Percentiles rank a stretch among this genome's conserved stretches.
These are phyloP conservation scores for Emmonsia crescens DNA, from an alignment of 2,329 filamentous ascomycete genomes.

Conservation along the genomic window DNA sequence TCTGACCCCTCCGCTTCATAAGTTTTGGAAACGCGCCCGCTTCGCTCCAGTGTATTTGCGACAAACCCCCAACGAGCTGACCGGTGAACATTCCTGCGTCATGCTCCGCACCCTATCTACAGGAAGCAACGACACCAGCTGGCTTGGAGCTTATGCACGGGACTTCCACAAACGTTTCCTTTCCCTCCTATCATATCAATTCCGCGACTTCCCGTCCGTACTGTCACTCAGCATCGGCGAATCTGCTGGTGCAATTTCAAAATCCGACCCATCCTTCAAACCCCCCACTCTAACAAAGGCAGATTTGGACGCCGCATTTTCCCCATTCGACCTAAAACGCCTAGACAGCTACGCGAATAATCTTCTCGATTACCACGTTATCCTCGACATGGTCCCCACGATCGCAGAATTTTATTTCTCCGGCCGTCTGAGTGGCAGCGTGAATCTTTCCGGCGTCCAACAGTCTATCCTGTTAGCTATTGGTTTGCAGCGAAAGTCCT, in stretches of 20 bases:
- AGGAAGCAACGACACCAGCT: slow-evolving; percentile 56
- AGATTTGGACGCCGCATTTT: slow-evolving; percentile 67
- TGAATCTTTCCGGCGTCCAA: slow-evolving; percentile 73
- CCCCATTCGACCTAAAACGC: slow-evolving; percentile 88
- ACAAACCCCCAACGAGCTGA: slow-evolving; percentile 91
- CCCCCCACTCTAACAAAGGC: slow-evolving; percentile 54
- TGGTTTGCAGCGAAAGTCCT: slow-evolving; percentile 78
- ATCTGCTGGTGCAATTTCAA: slow-evolving; percentile 63
- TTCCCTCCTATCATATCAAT: slow-evolving; percentile 81
- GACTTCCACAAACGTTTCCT: slow-evolving; percentile 96
- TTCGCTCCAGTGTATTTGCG: slow-evolving; percentile 89
- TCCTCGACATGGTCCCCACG: slow-evolving; percentile 78
- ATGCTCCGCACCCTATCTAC: slow-evolving; percentile 73
- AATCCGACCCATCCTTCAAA: slow-evolving; percentile 49
- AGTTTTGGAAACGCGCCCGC: slow-evolving; percentile 85
- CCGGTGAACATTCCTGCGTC: slow-evolving; percentile 93
- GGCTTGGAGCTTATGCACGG: slow-evolving; percentile 81
- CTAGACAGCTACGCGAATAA: slow-evolving; percentile 93
- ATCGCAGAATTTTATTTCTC: slow-evolving; percentile 79
- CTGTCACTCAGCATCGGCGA: slow-evolving; percentile 82
- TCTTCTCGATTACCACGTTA: slow-evolving; percentile 95
- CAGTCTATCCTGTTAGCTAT: slow-evolving; percentile 79
- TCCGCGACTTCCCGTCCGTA: slow-evolving; percentile 67
- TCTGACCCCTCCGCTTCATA: slow-evolving; percentile 74
- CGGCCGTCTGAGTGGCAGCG: slow-evolving; percentile 54